Evolutionary conservation across 495 filamentous ascomycete species (phyloP), one percentile per base, ranked within the genome.

Genomic region (Talaromyces proteolyticus): DNA sequence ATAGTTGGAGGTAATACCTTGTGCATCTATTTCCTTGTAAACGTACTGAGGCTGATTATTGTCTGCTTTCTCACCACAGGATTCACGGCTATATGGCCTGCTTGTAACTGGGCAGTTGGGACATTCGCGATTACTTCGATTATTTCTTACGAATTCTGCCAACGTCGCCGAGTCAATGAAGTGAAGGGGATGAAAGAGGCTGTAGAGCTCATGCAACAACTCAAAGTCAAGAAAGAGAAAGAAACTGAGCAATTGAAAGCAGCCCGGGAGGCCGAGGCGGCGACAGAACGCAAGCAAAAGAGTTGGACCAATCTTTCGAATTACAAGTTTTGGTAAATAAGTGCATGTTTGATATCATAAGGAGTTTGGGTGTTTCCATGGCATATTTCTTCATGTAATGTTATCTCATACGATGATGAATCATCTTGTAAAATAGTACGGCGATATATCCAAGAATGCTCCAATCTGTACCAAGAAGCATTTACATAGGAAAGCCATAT

Each of bases 31-130:
- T 10, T 41, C 38, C 6, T 10, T 25, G 17, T 20, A 19, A 21
- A n/a, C 23, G 45, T 44, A 18, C 11, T 19, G 54, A 22, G 11
- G 26, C 18, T 44, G 40, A 17, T 18, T 36, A n/a, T 34, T 7
- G 20, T 34, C 14, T 34, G 29, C 29, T 34, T 14, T 34, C 14
- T 14, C 29, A 24, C 18, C 40, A 22, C 53, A 79, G 75, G 72
- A 42, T 47, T 67, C 34, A 64, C 64, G 8, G 64, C 70, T 20
- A 57, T 78, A 41, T 74, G 68, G 69, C 65, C 65, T 25, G 85
- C 87, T 4, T 85, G 81, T 23, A 91, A 91, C 61, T 95, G 88
- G 87, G 89, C 89, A 1, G 87, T 89, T 11, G 86, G 82, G n/a
- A 68, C 78, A 10, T 93, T 91, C 56, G 72, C 78, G 10, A 56